Base-by-base conservation (phyloP, 441 rosid species). In the Jatropha podagrica region DNA sequence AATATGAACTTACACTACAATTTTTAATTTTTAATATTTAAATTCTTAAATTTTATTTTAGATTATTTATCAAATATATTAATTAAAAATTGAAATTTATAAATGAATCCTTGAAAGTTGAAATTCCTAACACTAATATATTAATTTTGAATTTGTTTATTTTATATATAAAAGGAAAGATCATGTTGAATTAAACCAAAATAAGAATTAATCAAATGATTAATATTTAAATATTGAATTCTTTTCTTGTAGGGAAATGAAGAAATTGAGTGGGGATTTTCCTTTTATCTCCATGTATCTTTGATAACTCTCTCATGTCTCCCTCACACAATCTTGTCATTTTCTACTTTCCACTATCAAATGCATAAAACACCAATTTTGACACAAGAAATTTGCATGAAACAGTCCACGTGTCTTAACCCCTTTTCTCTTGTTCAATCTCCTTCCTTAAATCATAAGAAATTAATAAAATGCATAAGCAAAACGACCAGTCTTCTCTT, bases 381-480 rank as follows among this genome's bases (percentile, higher is more conserved):
- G 5, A 54, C 7, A 54, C 7, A 4, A 54, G 14, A 44, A 7
- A 44, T 44, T 54, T 76, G 88, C 86, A 78, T 85, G 89, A 69
- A 73, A 38, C 56, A 18, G 44, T 72, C 77, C 89, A 85, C 90
- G 90, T 88, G 92, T 75, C 88, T 38, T 69, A 62, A 3, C 74
- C 74, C 23, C 26, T 27, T 17, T 27, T 27, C 63, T 38, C 44
- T 41, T 42, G 7, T 42, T 37, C 12, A 18, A n/a, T 38, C 10
- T 37, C 11, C 32, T 82, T 73, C 78, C 81, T 79, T 79, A 63
- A 18, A 42, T 15, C 68, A 54, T 73, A 81, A 82, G 79, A 9
- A 48, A 13, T 2, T 3, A 32, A 32, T 32, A 32, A 32, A 32
- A 32, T 1, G 1, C 32, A 32, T 17, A 2, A 6, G 37, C 41